Conservation (phyloP, 2,329 filamentous ascomycete genomes). For the Aureobasidium sp. region DNA sequence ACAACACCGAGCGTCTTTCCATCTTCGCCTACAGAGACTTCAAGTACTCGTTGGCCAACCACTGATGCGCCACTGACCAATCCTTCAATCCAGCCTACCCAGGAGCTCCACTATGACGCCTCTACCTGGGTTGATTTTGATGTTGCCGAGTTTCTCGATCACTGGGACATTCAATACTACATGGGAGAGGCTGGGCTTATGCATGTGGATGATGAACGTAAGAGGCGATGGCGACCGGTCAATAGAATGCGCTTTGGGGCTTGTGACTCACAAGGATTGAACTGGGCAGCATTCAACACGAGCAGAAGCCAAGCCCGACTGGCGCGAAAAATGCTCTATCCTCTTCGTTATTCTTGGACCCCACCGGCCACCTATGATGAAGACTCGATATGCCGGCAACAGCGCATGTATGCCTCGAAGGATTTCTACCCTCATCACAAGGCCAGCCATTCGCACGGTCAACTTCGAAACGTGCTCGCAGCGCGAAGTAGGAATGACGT, state of each 20-base stretch:
- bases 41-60: not conserved
- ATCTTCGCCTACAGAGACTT: not conserved
- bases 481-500: slow-evolving; percentile 47
- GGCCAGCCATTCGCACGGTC: slow-evolving; percentile 49
- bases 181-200: slow-evolving; percentile 18
- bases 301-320: slow-evolving; percentile 21
- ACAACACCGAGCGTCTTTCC: not conserved
- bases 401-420: slow-evolving; percentile 23
- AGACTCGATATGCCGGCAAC: not conserved
- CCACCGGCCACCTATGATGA: not conserved
- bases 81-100: not conserved
- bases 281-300: slow-evolving; percentile 26
- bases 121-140: slow-evolving; percentile 20
- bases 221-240: slow-evolving; percentile 15
- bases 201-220: slow-evolving; percentile 15
- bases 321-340: slow-evolving; percentile 25
- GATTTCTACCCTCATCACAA: slow-evolving; percentile 34
- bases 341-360: slow-evolving; percentile 12
- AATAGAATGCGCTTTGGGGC: slow-evolving; percentile 11
- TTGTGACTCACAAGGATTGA: slow-evolving; percentile 29
- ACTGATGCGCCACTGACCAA: not conserved
- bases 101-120: slow-evolving; percentile 1
- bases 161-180: slow-evolving; percentile 22
- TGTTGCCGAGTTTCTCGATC: slow-evolving; percentile 25
- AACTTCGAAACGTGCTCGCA: slow-evolving; percentile 50